These are phyloP conservation scores for Amylocystis lapponica DNA, from an alignment of 768 basidiomycete genomes.

Conservation along the genomic window DNA sequence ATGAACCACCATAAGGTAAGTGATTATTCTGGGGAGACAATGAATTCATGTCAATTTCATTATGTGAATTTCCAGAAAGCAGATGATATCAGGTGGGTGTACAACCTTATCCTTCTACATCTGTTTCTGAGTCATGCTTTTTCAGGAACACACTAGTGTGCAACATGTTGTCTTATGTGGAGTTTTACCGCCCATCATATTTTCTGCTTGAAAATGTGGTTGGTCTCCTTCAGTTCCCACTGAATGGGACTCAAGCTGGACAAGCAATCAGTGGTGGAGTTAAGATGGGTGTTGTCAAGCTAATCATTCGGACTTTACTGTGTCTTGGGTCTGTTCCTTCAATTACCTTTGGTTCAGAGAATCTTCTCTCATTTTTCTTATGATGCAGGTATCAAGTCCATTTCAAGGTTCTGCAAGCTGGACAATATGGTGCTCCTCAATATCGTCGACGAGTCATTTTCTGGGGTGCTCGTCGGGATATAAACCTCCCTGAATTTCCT, in stretches of 20 bases:
- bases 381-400: slow-evolving; percentile 56
- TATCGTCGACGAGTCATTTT: slow-evolving; percentile 62
- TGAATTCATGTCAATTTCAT: neutral
- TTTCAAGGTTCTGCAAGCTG: slow-evolving; percentile 62
- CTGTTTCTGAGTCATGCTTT: neutral
- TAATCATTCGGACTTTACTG: slow-evolving; percentile 52
- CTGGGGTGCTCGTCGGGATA: slow-evolving; percentile 54
- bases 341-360: neutral
- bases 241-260: slow-evolving; percentile 33
- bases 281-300: slow-evolving; percentile 57
- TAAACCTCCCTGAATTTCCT: slow-evolving; percentile 56
- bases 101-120: no score
- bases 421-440: slow-evolving; percentile 70
- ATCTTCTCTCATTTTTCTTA: slow-evolving; percentile 8
- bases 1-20: slow-evolving; percentile 59
- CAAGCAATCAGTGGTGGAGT: slow-evolving; percentile 34
- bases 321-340: slow-evolving; percentile 50
- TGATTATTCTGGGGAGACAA: no score
- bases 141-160: slow-evolving; percentile 55
- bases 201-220: slow-evolving; percentile 71
- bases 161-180: slow-evolving; percentile 68
- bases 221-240: slow-evolving; percentile 49
- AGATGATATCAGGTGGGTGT: slow-evolving; percentile 47
- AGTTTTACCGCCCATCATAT: slow-evolving; percentile 55
- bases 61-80: slow-evolving; percentile 33